phyloP scores from a whole-genome alignment of 345 rosid genomes.

The Turnera subulata region DNA sequence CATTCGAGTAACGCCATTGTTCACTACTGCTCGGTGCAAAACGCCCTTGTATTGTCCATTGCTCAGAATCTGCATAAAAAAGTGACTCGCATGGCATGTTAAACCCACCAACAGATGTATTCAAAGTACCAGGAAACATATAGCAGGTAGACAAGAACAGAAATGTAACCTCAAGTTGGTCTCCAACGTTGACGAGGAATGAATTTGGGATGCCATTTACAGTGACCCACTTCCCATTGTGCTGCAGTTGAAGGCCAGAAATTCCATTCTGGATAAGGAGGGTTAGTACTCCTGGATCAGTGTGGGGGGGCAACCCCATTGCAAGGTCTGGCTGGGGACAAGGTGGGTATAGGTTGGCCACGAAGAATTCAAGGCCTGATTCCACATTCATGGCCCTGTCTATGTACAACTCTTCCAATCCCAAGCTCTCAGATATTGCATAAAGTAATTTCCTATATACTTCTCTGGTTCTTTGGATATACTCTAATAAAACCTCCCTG shows the following conservation, averaged over 20 bases:
- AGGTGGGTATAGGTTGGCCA: constrained; percentile 45
- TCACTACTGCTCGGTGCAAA: constrained; percentile 44
- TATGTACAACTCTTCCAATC: constrained; percentile 30
- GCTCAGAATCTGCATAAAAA: constrained; percentile 30
- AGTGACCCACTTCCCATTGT: constrained; percentile 44
- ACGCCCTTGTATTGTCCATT: constrained; percentile 57
- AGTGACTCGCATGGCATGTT: no score
- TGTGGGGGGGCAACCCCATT: constrained; percentile 56
- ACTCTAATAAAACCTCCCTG: constrained; percentile 31
- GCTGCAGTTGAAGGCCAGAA: constrained; percentile 46
- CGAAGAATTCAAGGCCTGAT: constrained; percentile 24
- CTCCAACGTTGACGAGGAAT: constrained; percentile 45
- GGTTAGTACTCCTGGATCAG: constrained; percentile 54
- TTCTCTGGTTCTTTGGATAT: constrained; percentile 26
- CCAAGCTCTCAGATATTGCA: constrained; percentile 54
- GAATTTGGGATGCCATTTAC: constrained; percentile 33
- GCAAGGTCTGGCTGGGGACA: constrained; percentile 56
- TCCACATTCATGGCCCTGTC: constrained; percentile 28
- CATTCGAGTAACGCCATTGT: constrained; percentile 30
- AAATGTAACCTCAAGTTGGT: constrained; percentile 45
- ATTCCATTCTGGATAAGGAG: constrained; percentile 37
- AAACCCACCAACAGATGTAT: no score
- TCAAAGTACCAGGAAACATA: no score
- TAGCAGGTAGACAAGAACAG: neutral
- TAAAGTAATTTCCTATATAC: constrained; percentile 27